These are phyloP conservation scores for Ophiostoma montium DNA, from an alignment of 2,329 filamentous ascomycete species.

Conservation along the genomic window DNA sequence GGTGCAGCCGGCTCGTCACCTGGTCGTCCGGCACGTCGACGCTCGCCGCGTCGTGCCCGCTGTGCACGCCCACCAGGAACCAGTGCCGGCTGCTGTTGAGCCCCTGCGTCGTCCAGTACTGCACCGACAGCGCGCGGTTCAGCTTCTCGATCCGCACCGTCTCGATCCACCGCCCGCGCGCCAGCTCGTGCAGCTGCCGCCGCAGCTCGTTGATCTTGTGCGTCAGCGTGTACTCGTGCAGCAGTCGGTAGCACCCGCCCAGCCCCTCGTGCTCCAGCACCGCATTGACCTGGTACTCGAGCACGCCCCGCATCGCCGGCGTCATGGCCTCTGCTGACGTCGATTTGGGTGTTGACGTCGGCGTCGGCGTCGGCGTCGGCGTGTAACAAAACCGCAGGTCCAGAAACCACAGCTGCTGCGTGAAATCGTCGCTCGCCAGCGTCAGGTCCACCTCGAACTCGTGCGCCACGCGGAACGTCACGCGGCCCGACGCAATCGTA, in stretches of 20 bases:
- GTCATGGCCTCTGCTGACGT: conserved; percentile 41
- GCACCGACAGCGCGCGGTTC: conserved; percentile 69
- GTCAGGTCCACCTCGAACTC: conserved; percentile 93
- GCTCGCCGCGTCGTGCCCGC: conserved; percentile 11
- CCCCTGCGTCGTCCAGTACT: conserved; percentile 64
- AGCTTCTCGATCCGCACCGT: conserved; percentile 64
- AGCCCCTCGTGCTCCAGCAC: conserved; percentile 57
- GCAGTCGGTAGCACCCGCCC: conserved; percentile 65
- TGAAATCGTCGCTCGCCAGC: conserved; percentile 70
- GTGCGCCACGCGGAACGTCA: conserved; percentile 66
- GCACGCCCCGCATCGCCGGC: conserved; percentile 45
- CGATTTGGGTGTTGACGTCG: too few species aligned
- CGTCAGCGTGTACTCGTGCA: conserved; percentile 79
- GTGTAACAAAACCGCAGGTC: conserved; percentile 76
- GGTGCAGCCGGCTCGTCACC: conserved; percentile 38
- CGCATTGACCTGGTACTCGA: conserved; percentile 62
- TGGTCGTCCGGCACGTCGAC: conserved; percentile 23
- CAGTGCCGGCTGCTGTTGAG: conserved; percentile 30
- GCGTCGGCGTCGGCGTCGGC: conserved; percentile 55
- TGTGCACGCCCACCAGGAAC: conserved; percentile 69
- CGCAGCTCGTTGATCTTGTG: conserved; percentile 77
- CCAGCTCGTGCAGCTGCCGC: conserved; percentile 60
- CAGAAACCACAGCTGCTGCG: conserved; percentile 84
- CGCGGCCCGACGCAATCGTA: conserved; percentile 69
- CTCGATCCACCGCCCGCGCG: conserved; percentile 60